Evolutionary conservation across 148 eudicot species (phyloP).

Genomic region (Arctostaphylos glauca): DNA sequence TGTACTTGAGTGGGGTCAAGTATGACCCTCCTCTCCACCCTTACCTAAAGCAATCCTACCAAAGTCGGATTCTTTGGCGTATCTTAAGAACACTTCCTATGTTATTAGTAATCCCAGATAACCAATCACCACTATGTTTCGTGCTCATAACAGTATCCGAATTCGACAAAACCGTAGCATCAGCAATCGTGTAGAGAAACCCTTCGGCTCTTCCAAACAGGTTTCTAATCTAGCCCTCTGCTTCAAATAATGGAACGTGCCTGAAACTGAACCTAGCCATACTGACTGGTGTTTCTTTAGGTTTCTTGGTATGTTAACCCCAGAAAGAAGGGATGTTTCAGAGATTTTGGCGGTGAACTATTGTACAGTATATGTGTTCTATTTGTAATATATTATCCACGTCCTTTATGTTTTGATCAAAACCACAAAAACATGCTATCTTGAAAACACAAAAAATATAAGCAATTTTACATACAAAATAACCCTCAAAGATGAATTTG

Average conservation of each 20-base stretch:
- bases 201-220: constrained; percentile 51
- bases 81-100: constrained; percentile 63
- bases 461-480: too few species aligned
- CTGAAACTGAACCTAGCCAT: constrained; percentile 48
- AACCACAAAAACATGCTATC: too few species aligned
- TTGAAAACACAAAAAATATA: too few species aligned
- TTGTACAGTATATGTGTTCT: background rate
- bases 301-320: constrained; percentile 5
- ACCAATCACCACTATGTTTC: constrained; percentile 50
- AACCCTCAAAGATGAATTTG: too few species aligned
- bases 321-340: background rate
- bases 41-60: background rate
- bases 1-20: too few species aligned
- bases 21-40: too few species aligned
- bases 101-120: constrained; percentile 53
- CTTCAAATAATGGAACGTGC: constrained; percentile 50
- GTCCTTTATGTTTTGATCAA: background rate
- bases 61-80: background rate
- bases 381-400: background rate
- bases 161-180: constrained; percentile 45
- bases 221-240: constrained; percentile 36
- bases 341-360: background rate
- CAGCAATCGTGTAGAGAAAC: constrained; percentile 51
- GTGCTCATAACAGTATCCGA: constrained; percentile 27
- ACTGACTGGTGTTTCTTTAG: background rate